Base-by-base conservation (phyloP, 2,329 filamentous ascomycete genomes). In the Diaporthe helianthi region DNA sequence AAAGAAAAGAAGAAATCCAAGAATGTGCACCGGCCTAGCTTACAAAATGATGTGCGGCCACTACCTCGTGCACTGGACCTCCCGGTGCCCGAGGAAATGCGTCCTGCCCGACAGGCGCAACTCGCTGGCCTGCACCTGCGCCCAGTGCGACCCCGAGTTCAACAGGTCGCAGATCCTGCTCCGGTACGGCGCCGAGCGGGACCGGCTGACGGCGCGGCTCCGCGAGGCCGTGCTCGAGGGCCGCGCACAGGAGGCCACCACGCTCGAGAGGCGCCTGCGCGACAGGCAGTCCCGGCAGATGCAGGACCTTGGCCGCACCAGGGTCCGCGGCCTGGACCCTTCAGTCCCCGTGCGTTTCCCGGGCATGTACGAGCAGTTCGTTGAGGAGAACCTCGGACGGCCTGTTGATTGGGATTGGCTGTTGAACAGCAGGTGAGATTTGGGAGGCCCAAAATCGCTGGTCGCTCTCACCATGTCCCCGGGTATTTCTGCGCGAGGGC, bases 211-310 rank as follows among this genome's bases (percentile, higher is more conserved):
- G 41, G 61, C 33, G 10, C 9, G 87, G 85, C 74, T 91, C 85
- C 22, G 87, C 86, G 67, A 83, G 80, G 46, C 82, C 80, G 69
- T 84, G 81, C 19, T 82, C 84, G 68, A 88, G 79, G 41, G 88
- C 78, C 71, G 79, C 55, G 29, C 75, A 73, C 17, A 78, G 70
- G 41, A 77, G 4, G 69, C 29, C 22, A 55, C 26, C 47, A 31
- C 61, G 3, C 52, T 69, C 36, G 68, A 71, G 65, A 64, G 65
- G 31, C 67, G 52, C 33, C 64, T 69, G 41, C 60, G 68, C 38
- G 26, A 29, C 33, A 22, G 36, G 41, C 31, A 65, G 41, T n/a
- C 22, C 24, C 26, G 54, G 46, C 65, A 70, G 65, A 69, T 70
- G 49, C 61, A 61, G 29, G 71, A 71, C 10, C n/a, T 72, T 5